Base-by-base conservation (phyloP, 768 basidiomycete species). In the Strobilomyces echinocephalus region DNA sequence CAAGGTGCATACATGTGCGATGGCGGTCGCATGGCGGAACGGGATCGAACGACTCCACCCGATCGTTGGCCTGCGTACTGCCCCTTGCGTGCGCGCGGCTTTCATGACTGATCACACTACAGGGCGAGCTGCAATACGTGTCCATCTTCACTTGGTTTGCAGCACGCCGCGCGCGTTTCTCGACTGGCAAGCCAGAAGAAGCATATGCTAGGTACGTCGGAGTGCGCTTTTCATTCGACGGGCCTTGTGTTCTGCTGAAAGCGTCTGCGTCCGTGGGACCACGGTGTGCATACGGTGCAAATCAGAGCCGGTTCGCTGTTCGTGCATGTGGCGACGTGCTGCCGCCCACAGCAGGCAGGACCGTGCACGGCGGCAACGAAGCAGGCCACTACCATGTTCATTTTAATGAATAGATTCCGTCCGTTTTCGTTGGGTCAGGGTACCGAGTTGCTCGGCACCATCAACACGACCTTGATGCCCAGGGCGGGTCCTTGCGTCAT, bases 51-150 rank as follows among this genome's bases (percentile, higher is more conserved):
- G 9, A 49, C 20, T 56, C 58, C 56, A 60, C 42, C 26, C 52
- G 64, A 61, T 61, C 31, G 49, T 52, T 54, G 50, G 50, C 52
- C 43, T 49, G 55, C 38, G 36, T 24, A 46, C 47, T 45, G 38
- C 49, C 54, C 64, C 9, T 54, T 63, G 55, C 54, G 52, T 28
- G 48, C 33, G 53, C 46, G 50, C 53, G 56, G 58, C 51, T 42
- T 67, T 67, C 64, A 64, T 64, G 49, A 49, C 36, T 46, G 59
- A 50, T 56, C 59, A 50, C 54, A 56, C 51, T 30, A 46, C 46
- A 36, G 33, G 33, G 33, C 33, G 26, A n/a, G 52, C 53, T 46
- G 31, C 28, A 34, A 46, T 53, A 54, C 50, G 54, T 44, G 49
- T 53, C 57, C 45, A 49, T 26, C 14, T 53, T 62, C 60, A 58